Evolutionary conservation across 495 filamentous ascomycete species (phyloP).

Genomic region (Entonaema liquescens): DNA sequence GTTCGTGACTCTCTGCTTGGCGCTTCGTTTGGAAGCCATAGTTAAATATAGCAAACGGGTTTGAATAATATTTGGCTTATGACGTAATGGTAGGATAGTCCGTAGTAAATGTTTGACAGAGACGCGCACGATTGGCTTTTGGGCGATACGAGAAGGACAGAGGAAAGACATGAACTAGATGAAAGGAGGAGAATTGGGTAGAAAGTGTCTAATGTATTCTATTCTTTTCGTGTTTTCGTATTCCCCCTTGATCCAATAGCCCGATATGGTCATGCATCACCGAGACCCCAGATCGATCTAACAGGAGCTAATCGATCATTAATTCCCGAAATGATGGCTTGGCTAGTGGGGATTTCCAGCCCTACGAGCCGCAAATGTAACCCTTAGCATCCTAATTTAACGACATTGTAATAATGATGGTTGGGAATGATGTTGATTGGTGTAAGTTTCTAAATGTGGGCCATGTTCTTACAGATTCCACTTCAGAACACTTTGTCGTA

Average conservation of each 20-base stretch:
- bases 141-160: not conserved
- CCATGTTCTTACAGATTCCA: too few relatives aligned
- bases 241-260: not conserved
- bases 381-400: slow-evolving; percentile 22
- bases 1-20: slow-evolving; percentile 37
- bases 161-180: not conserved
- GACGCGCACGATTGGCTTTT: not conserved
- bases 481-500: too few relatives aligned
- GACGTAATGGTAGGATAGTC: not conserved
- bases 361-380: slow-evolving; percentile 38
- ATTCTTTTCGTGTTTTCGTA: not conserved
- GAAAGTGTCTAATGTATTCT: too few relatives aligned
- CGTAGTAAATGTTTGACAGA: not conserved
- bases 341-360: slow-evolving; percentile 22
- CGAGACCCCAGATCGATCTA: slow-evolving; percentile 16
- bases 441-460: too few relatives aligned
- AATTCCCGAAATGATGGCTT: slow-evolving; percentile 8
- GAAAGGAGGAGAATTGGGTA: not conserved
- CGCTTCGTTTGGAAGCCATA: slow-evolving; percentile 35
- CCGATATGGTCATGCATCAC: slow-evolving; percentile 33
- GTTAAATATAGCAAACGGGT: not conserved
- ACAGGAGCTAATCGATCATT: slow-evolving; percentile 20
- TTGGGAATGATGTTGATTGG: too few relatives aligned
- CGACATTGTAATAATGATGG: too few relatives aligned
- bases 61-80: not conserved